These are phyloP conservation scores for Salix suchowensis DNA, from an alignment of 345 rosid species.

Conservation along the genomic window DNA sequence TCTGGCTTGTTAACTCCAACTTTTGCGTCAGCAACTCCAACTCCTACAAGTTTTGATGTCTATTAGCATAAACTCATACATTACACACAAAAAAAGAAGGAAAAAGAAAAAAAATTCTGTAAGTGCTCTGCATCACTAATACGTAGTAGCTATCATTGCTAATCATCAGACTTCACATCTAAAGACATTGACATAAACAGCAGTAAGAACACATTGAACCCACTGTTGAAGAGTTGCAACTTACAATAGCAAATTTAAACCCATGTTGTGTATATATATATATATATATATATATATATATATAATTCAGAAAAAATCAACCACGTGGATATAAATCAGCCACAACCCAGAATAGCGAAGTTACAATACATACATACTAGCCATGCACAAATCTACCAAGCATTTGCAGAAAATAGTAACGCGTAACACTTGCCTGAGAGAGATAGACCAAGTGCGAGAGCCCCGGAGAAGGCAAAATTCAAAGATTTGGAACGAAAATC, in stretches of 20 bases:
- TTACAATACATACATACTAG: not conserved
- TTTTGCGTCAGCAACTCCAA: conserved; percentile 63
- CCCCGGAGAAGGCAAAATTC: conserved; percentile 54
- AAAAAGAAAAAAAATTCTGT: not conserved
- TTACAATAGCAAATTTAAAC: not conserved
- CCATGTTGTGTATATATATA: not conserved
- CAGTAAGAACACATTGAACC: not conserved
- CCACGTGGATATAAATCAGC: not conserved
- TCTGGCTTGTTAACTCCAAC: conserved; percentile 91
- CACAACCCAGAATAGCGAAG: not conserved
- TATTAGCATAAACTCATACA: not conserved
- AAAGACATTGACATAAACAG: no score
- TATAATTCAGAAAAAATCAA: not conserved
- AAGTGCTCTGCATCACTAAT: not conserved
- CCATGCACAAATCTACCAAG: not conserved
- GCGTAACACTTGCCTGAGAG: conserved; percentile 40
- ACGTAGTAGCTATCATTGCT: no score
- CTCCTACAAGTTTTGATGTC: conserved; percentile 28
- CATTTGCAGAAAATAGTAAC: not conserved
- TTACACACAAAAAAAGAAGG: not conserved
- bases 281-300: not conserved
- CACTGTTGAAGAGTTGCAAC: not conserved
- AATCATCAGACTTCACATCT: no score
- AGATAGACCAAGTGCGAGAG: conserved; percentile 57
- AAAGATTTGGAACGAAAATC: conserved; percentile 48